Evolutionary conservation across 495 filamentous ascomycete species (phyloP).

Genomic region (Massariosphaeria phaeospora): DNA sequence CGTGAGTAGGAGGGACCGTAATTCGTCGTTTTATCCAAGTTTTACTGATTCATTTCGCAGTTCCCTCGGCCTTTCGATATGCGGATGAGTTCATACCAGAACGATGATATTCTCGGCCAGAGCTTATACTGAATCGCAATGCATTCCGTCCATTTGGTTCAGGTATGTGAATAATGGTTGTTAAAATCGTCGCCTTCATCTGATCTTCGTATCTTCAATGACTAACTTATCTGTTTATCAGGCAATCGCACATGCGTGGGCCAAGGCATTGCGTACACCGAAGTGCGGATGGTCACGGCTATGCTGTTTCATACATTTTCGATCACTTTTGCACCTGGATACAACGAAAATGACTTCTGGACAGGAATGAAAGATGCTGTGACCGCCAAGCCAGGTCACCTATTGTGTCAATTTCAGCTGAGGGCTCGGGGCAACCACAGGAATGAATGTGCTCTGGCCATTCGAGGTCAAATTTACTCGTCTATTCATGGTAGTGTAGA

Average conservation of each 20-base stretch:
- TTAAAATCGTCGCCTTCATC: neutral
- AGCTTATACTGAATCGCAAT: conserved; percentile 8
- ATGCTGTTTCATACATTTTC: neutral
- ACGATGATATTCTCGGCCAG: conserved; percentile 14
- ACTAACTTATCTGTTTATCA: neutral
- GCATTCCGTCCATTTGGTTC: conserved; percentile 22
- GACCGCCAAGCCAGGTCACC: neutral
- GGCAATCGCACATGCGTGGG: neutral
- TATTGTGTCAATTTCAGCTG: neutral
- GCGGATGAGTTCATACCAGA: conserved; percentile 20
- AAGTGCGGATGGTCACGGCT: neutral
- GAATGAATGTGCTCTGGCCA: no score
- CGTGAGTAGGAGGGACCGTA: neutral
- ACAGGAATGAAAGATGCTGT: neutral
- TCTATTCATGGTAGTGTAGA: no score
- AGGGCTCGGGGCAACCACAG: no score
- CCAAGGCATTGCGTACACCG: neutral
- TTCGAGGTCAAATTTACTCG: no score
- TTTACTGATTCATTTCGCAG: neutral
- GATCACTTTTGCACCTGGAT: neutral
- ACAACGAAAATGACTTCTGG: neutral
- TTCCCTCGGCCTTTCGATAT: neutral
- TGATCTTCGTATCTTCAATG: neutral
- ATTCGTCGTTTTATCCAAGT: neutral
- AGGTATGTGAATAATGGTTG: neutral